phyloP scores from a whole-genome alignment of 2,329 filamentous ascomycete species.

The Ambrosiella cleistominuta region DNA sequence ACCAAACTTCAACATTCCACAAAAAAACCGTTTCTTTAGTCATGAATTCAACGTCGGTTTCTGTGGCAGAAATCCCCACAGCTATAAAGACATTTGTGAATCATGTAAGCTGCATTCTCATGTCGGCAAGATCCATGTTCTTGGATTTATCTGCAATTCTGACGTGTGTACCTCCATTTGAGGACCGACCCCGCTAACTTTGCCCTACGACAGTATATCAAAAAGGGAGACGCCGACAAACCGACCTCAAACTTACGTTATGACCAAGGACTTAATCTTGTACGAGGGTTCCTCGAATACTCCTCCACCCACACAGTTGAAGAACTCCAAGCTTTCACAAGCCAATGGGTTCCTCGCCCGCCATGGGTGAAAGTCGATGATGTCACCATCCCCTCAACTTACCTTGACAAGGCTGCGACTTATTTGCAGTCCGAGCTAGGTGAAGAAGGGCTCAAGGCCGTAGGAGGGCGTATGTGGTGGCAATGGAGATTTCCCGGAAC shows the following conservation, averaged over 20 bases:
- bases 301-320: slow-evolving; percentile 83
- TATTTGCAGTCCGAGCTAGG: slow-evolving; percentile 61
- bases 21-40: slow-evolving; percentile 17
- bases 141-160: neutral
- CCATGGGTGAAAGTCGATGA: slow-evolving; percentile 71
- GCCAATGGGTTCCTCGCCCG: slow-evolving; percentile 79
- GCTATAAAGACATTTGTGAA: slow-evolving; percentile 73
- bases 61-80: slow-evolving; percentile 70
- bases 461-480: slow-evolving; percentile 81
- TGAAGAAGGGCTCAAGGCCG: slow-evolving; percentile 49
- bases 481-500: slow-evolving; percentile 57
- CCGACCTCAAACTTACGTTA: slow-evolving; percentile 87
- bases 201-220: slow-evolving; percentile 46
- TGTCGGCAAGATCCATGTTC: neutral
- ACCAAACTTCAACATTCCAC: neutral
- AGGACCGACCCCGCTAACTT: neutral
- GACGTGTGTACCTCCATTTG: neutral
- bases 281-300: slow-evolving; percentile 71
- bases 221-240: slow-evolving; percentile 47
- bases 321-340: slow-evolving; percentile 78
- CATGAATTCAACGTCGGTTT: slow-evolving; percentile 56
- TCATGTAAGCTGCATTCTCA: slow-evolving; percentile 43
- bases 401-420: slow-evolving; percentile 47
- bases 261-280: slow-evolving; percentile 75
- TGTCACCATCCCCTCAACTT: slow-evolving; percentile 44